A percentile compares a stretch with the other conserved stretches of the same genome.
Evolutionary conservation across 352 stramenopile species (phyloP).

Genomic region (Phytophthora sp.): DNA sequence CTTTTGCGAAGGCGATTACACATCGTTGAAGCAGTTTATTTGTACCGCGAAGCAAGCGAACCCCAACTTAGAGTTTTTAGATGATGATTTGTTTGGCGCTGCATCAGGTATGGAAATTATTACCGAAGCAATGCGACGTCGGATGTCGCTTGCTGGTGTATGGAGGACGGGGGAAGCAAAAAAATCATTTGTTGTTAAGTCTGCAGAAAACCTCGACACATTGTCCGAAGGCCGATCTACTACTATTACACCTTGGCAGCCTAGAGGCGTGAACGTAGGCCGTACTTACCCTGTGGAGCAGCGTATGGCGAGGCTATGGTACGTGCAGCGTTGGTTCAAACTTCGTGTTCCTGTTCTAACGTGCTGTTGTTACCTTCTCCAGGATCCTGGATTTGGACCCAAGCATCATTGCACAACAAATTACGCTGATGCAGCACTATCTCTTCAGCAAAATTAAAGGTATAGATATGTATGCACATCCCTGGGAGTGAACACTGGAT

Average conservation of each 20-base stretch:
- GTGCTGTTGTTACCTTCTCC: conserved; percentile 9
- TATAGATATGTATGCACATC: conserved; percentile 14
- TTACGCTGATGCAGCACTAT: conserved; percentile 88
- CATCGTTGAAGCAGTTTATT: conserved; percentile 71
- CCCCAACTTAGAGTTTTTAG: conserved; percentile 66
- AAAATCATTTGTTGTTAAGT: conserved; percentile 70
- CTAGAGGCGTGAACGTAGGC: conserved; percentile 47
- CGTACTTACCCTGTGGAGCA: conserved; percentile 31
- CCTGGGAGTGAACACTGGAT: too few relatives aligned
- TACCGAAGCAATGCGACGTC: conserved; percentile 70
- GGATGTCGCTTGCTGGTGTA: conserved; percentile 77
- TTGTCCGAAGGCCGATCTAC: conserved; percentile 35
- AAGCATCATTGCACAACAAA: conserved; percentile 82
- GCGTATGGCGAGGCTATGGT: conserved; percentile 63
- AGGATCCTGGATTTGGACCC: conserved; percentile 83
- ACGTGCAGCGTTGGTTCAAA: conserved; percentile 8
- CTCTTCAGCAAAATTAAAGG: conserved; percentile 90
- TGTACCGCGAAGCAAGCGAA: conserved; percentile 68
- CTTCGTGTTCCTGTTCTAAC: neutral
- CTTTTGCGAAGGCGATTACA: conserved; percentile 78
- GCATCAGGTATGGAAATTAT: conserved; percentile 82
- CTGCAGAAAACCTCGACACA: conserved; percentile 39
- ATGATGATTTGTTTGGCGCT: conserved; percentile 75
- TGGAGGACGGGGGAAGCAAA: conserved; percentile 63
- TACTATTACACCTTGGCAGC: conserved; percentile 65